Base-by-base conservation (phyloP, 306 rosid species). In the Prosopis cineraria region DNA sequence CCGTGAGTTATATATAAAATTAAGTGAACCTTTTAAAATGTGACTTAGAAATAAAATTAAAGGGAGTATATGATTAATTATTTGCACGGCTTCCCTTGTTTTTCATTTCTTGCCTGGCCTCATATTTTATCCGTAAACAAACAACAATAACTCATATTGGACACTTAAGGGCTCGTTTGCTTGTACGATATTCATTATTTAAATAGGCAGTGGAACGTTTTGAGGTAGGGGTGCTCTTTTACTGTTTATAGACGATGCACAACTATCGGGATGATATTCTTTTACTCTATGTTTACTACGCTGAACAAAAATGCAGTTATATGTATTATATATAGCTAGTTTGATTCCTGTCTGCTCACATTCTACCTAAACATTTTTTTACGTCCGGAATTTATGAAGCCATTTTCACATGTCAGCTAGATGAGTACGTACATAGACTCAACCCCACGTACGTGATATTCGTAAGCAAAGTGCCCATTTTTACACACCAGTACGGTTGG, bases 361-460 rank as follows among this genome's bases (percentile, higher is more conserved):
- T 33, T 30, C 67, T 63, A 33, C 20, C 69, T 63, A 63, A 16
- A 63, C 13, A 33, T 2, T 17, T 63, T 9, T 7, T 7, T 3
- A 33, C 34, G 14, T 4, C 69, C 17, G 2, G 22, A 16, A n/a
- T 66, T 19, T 58, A 27, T 34, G 19, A 19, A n/a, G 45, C 70
- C 47, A 5, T 62, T 34, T 63, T 63, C 44, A 8, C 13, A 27
- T 27, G 7, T 6, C 17, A 59, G 65, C 63, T 16, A 3, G 53
- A 2, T 48, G 2, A 34, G 48, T 19, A 20, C 20, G 60, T 50
- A 20, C 13, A 24, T 55, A 52, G 55, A 56, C 29, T 43, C 25
- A 52, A 56, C 37, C 77, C 75, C 80, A 76, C 72, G 67, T 79
- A 79, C 72, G 67, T 82, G 68, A 78, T 53, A 22, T 52, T 30